Evolutionary conservation across 2,329 filamentous ascomycete genomes (phyloP).

Genomic region (Monilinia laxa): DNA sequence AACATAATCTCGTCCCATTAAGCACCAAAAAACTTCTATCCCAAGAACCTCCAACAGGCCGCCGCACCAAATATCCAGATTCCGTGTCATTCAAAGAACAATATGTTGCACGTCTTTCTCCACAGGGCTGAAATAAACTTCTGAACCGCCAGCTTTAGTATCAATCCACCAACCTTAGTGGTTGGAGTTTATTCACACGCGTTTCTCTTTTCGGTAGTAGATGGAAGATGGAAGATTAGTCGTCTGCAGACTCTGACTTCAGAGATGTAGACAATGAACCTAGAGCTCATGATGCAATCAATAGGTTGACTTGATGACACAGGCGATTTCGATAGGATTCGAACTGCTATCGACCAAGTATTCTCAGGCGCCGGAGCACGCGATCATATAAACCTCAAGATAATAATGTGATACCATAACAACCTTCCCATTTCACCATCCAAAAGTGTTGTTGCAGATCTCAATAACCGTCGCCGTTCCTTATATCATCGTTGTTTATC

Average conservation of each 20-base stretch:
- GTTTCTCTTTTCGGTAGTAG: neutral
- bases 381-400: too few relatives aligned
- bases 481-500: neutral
- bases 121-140: slow-evolving; percentile 17
- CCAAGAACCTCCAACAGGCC: too few relatives aligned
- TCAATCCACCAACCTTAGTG: neutral
- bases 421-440: too few relatives aligned
- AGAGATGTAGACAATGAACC: neutral
- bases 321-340: too few relatives aligned
- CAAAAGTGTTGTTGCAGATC: neutral
- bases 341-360: too few relatives aligned
- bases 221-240: too few relatives aligned
- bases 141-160: neutral
- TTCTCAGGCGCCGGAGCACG: too few relatives aligned
- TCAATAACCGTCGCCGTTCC: neutral
- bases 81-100: neutral
- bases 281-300: too few relatives aligned
- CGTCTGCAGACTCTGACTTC: neutral
- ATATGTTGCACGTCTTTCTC: slow-evolving; percentile 9
- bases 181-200: neutral
- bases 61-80: neutral
- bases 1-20: too few relatives aligned
- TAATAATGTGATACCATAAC: neutral
- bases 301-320: neutral
- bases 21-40: too few relatives aligned